phyloP scores from a whole-genome alignment of 345 rosid species.

The Syzygium aromaticum region DNA sequence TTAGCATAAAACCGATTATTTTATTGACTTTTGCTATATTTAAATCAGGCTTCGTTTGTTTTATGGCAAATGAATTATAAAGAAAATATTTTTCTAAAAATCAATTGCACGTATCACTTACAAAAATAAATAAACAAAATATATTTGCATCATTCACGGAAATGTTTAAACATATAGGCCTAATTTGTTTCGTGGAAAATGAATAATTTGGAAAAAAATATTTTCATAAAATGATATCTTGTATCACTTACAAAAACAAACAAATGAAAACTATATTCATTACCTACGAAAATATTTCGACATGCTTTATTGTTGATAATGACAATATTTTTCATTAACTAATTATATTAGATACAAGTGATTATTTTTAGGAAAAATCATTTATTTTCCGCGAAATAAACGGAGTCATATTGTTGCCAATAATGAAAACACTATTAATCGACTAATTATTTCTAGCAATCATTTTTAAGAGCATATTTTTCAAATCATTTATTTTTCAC shows the following conservation, averaged over 20 bases:
- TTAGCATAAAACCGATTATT: neutral
- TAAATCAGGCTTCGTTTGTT: neutral
- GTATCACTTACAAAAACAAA: neutral
- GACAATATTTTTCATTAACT: neutral
- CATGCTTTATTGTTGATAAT: neutral
- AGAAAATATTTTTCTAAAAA: neutral
- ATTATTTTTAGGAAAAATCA: neutral
- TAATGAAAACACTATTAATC: neutral
- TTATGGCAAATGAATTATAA: neutral
- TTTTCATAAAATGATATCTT: accelerated
- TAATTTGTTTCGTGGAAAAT: neutral
- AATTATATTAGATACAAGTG: neutral
- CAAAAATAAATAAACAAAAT: neutral
- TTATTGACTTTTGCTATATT: no score
- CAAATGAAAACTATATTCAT: neutral
- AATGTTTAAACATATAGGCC: neutral
- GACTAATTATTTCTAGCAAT: neutral
- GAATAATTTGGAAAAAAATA: neutral
- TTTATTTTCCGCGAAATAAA: neutral
- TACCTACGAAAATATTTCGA: neutral
- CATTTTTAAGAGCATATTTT: neutral
- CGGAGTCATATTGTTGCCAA: neutral
- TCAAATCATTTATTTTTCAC: neutral
- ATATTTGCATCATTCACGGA: neutral
- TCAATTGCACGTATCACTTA: neutral